Percentiles rank a stretch among this genome's conserved stretches.
These are phyloP conservation scores for Schoenoplectus triqueter DNA, from an alignment of 202 grass and related monocot genomes.

Conservation along the genomic window DNA sequence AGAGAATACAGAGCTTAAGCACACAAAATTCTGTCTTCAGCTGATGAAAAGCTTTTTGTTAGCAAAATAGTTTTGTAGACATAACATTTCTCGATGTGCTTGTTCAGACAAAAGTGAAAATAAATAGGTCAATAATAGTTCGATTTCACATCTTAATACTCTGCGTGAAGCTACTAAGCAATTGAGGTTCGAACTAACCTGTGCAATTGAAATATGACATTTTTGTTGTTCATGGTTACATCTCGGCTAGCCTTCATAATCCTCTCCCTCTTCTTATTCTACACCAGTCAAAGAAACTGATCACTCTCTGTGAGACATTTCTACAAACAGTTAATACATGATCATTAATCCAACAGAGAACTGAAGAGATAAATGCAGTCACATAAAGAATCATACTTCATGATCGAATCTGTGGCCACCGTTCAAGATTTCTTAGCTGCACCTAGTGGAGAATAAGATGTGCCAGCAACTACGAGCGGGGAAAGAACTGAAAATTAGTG, in stretches of 20 bases:
- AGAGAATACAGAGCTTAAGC: too few species aligned
- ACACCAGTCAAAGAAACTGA: constrained; percentile 37
- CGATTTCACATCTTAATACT: not conserved
- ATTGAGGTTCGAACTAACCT: constrained; percentile 49
- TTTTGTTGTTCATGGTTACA: constrained; percentile 98
- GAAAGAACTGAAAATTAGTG: not conserved
- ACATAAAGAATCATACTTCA: constrained; percentile 57
- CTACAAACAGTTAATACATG: not conserved
- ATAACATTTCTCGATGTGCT: constrained; percentile 36
- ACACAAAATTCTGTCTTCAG: too few species aligned
- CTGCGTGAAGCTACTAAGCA: not conserved
- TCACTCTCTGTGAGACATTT: constrained; percentile 24
- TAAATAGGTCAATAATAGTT: not conserved
- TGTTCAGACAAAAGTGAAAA: constrained; percentile 56
- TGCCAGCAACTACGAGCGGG: constrained; percentile 19
- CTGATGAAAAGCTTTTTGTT: too few species aligned
- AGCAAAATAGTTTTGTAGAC: too few species aligned
- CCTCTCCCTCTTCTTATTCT: constrained; percentile 98
- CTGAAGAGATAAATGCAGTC: not conserved
- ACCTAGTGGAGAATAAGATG: constrained; percentile 18
- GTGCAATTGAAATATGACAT: constrained; percentile 98
- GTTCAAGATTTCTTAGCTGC: constrained; percentile 58
- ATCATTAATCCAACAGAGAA: not conserved
- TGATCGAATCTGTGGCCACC: constrained; percentile 46
- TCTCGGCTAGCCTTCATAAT: constrained; percentile 96